Conservation (phyloP, 2,329 filamentous ascomycete genomes). For the Cercospora zeina region DNA sequence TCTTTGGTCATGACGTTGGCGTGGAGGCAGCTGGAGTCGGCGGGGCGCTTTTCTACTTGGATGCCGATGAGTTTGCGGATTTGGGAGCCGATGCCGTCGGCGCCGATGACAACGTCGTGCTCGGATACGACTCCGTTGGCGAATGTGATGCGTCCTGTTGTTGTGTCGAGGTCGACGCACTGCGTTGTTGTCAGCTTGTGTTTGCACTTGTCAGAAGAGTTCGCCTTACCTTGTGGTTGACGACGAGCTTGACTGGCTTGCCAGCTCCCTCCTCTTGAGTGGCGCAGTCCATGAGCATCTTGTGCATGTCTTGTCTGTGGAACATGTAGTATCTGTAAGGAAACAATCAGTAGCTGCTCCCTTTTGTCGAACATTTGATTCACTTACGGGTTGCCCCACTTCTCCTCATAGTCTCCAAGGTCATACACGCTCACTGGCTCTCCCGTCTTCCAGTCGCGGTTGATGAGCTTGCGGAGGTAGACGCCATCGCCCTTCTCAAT, state of each 20-base stretch:
- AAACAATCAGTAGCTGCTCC: background rate
- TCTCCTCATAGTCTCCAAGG: constrained; percentile 63
- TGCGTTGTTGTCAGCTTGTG: constrained; percentile 36
- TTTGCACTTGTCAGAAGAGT: constrained; percentile 36
- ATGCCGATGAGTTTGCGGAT: constrained; percentile 66
- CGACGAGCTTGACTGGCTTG: constrained; percentile 53
- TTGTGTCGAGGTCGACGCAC: constrained; percentile 53
- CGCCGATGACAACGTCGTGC: constrained; percentile 64
- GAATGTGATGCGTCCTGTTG: constrained; percentile 51
- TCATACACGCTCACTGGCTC: constrained; percentile 65
- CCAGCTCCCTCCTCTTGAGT: constrained; percentile 55
- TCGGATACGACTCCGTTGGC: constrained; percentile 52
- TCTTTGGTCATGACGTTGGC: constrained; percentile 64
- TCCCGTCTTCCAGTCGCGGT: constrained; percentile 68
- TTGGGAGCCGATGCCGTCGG: constrained; percentile 67
- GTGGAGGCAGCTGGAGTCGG: constrained; percentile 63
- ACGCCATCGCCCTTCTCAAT: constrained; percentile 65
- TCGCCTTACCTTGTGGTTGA: constrained; percentile 53
- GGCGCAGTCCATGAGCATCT: constrained; percentile 64
- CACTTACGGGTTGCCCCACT: constrained; percentile 59
- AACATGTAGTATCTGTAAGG: constrained; percentile 62
- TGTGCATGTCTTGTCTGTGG: constrained; percentile 67
- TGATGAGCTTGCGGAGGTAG: constrained; percentile 65
- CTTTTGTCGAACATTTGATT: background rate
- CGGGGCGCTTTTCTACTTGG: constrained; percentile 58